phyloP scores from a whole-genome alignment of 768 basidiomycete species.

The Candolleomyces aberdarensis region DNA sequence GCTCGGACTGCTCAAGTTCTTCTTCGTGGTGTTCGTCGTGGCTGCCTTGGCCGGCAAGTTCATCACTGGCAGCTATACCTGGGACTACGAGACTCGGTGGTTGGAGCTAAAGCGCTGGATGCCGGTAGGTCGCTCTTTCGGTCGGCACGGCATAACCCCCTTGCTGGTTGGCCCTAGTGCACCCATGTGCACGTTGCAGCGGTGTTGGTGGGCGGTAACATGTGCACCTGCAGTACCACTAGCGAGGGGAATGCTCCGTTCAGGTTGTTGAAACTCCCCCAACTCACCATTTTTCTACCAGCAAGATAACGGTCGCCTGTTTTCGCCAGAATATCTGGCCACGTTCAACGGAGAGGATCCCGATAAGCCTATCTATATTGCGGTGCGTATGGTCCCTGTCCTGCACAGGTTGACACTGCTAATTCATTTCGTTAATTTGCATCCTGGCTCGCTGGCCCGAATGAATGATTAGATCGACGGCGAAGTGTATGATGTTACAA shows the following conservation, averaged over 20 bases:
- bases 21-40: constrained; percentile 53
- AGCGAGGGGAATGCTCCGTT: not conserved
- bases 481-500: constrained; percentile 90
- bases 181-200: no score
- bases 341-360: constrained; percentile 65
- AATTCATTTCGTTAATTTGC: not conserved
- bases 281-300: constrained; percentile 1
- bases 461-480: constrained; percentile 70
- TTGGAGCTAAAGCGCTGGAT: constrained; percentile 55
- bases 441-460: not conserved
- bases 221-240: not conserved
- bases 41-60: constrained; percentile 71
- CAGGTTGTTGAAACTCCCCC: not conserved
- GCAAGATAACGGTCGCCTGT: constrained; percentile 59
- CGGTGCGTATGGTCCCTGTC: constrained; percentile 40
- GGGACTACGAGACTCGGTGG: constrained; percentile 78
- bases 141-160: no score
- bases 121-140: constrained; percentile 45
- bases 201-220: not conserved
- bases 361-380: constrained; percentile 75
- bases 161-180: no score
- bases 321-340: constrained; percentile 69
- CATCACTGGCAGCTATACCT: constrained; percentile 81
- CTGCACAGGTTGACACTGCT: not conserved
- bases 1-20: constrained; percentile 65